phyloP scores from a whole-genome alignment of 371 early-diverging fungal species.

The Coemansia sp. region DNA sequence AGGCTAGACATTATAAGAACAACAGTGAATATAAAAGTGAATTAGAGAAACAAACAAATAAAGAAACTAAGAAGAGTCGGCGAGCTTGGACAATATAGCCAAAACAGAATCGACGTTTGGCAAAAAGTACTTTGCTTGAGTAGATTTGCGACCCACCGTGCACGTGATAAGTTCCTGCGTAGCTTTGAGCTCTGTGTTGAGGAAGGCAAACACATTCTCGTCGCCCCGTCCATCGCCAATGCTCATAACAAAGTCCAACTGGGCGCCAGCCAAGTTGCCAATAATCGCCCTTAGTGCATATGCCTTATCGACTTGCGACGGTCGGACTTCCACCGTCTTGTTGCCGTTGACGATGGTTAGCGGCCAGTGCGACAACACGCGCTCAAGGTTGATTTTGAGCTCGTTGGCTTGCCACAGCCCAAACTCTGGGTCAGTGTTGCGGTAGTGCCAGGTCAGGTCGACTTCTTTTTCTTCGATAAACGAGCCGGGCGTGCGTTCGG shows the following conservation, averaged over 20 bases:
- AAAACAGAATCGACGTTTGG: slow-evolving; percentile 49
- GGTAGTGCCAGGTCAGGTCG: slow-evolving; percentile 90
- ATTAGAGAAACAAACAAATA: slow-evolving; percentile 2
- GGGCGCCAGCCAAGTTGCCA: slow-evolving; percentile 58
- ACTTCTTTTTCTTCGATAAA: slow-evolving; percentile 92
- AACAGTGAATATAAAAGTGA: not conserved
- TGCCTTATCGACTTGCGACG: slow-evolving; percentile 86
- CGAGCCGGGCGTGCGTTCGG: slow-evolving; percentile 92
- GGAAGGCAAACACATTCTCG: slow-evolving; percentile 78
- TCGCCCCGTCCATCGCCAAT: slow-evolving; percentile 94
- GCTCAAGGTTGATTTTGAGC: slow-evolving; percentile 91
- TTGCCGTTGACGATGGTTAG: slow-evolving; percentile 87
- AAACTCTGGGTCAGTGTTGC: slow-evolving; percentile 85
- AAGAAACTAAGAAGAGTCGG: not conserved
- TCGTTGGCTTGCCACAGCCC: slow-evolving; percentile 88
- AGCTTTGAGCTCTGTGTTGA: slow-evolving; percentile 57
- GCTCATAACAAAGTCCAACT: slow-evolving; percentile 73
- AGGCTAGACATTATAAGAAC: slow-evolving; percentile 10
- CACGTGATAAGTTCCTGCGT: slow-evolving; percentile 63
- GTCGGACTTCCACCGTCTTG: slow-evolving; percentile 93
- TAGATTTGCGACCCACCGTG: slow-evolving; percentile 95
- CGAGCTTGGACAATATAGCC: slow-evolving; percentile 26
- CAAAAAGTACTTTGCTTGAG: slow-evolving; percentile 87
- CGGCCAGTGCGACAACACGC: slow-evolving; percentile 88
- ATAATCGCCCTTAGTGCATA: slow-evolving; percentile 86